Percentiles rank a stretch among this genome's conserved stretches.
Conservation (phyloP, 2,329 filamentous ascomycete genomes). For the Penicillium sclerotigenum region DNA sequence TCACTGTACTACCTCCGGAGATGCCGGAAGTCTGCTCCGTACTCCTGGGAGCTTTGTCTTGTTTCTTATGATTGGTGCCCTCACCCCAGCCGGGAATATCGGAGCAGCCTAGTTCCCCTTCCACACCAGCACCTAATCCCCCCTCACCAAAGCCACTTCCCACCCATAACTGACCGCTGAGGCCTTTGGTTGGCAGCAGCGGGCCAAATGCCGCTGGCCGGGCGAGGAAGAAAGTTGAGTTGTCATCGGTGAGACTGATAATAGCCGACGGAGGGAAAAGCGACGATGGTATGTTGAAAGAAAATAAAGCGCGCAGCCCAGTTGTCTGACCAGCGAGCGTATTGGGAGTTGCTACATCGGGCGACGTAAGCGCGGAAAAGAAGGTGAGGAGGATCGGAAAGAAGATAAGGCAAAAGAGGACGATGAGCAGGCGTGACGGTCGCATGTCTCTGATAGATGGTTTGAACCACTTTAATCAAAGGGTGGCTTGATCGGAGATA, state of each 20-base stretch:
- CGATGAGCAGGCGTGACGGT: conserved; percentile 46
- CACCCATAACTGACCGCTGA: conserved; percentile 90
- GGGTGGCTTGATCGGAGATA: neutral
- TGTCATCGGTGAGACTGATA: conserved; percentile 95
- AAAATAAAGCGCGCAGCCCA: conserved; percentile 59
- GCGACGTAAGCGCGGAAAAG: conserved; percentile 45
- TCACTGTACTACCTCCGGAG: conserved; percentile 23
- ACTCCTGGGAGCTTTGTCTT: conserved; percentile 20
- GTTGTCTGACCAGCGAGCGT: conserved; percentile 42
- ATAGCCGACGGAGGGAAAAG: conserved; percentile 93
- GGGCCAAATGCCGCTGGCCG: conserved; percentile 92
- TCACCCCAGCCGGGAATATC: conserved; percentile 88
- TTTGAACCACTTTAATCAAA: neutral
- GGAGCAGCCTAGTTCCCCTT: conserved; percentile 89
- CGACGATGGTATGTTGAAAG: conserved; percentile 72
- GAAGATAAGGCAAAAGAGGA: conserved; percentile 48
- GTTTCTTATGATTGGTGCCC: conserved; percentile 46
- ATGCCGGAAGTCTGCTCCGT: conserved; percentile 22
- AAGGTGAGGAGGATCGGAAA: conserved; percentile 49
- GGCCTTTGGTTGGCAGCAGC: conserved; percentile 66
- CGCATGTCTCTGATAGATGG: conserved; percentile 39
- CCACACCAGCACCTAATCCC: conserved; percentile 51
- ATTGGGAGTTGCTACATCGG: conserved; percentile 37
- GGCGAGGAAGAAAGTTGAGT: conserved; percentile 93
- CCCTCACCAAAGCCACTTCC: conserved; percentile 85